Base-by-base conservation (phyloP, 2,329 filamentous ascomycete genomes). In the Fusarium tricinctum region DNA sequence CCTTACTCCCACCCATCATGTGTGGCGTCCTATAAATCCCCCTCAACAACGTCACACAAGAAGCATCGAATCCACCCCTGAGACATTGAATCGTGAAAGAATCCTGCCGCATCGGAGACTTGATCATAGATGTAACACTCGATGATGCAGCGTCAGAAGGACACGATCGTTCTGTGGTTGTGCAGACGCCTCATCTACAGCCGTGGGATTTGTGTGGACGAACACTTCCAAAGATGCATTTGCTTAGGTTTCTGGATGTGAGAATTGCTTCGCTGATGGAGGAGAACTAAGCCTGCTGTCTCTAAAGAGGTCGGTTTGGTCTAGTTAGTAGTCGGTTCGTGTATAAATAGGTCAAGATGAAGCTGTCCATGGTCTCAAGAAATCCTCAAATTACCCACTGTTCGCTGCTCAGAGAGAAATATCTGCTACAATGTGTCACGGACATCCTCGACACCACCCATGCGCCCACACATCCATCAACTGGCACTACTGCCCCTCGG, bases 251-350 rank as follows among this genome's bases (percentile, higher is more conserved):
- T 66, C 58, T 57, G 48, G 84, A 82, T 8, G 85, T 88, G 66
- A 91, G 81, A 40, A 87, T 80, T 23, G 92, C 80, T 2, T 90
- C 85, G 73, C 92, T 90, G 30, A 91, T 78, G 3, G 89, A 28
- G 7, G 89, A 26, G 43, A 28, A 52, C 4, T 91, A 84, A 3
- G 84, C 56, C 81, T 82, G 49, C 86, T 89, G 70, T 78, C 9
- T 78, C 15, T 42, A 33, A 43, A 22, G 20, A 52, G 42, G 59
- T 56, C 59, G 56, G 72, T 73, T 66, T 62, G 30, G 30, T 33
- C 30, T 38, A 48, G 46, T 30, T 43, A 58, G 60, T 47, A 48
- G 45, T 58, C 55, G 26, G 19, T 47, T 19, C 32, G n/a, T 45
- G 60, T 71, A 71, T 71, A 71, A 71, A 71, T 71, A 71, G 58